Evolutionary conservation across 495 filamentous ascomycete genomes (phyloP).

Genomic region (Diplogelasinospora grovesii): DNA sequence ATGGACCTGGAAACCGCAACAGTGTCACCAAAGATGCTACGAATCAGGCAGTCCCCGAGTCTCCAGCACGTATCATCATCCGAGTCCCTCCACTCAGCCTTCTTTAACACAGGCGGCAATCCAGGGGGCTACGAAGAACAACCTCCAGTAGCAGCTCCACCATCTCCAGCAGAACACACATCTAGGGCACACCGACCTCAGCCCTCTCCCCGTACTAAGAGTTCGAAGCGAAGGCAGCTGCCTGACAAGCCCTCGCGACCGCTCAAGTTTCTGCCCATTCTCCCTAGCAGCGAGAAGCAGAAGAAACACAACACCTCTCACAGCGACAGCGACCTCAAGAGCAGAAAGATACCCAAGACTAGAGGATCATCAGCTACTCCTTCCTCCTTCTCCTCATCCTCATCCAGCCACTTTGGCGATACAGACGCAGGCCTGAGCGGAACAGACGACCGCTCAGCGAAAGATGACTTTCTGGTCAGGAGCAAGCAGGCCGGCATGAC

Average conservation of each 20-base stretch:
- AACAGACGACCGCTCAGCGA: slow-evolving; percentile 13
- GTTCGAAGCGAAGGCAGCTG: slow-evolving; percentile 29
- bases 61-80: slow-evolving; percentile 23
- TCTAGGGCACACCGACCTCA: not conserved
- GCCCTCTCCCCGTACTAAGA: slow-evolving; percentile 8
- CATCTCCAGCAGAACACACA: too few relatives aligned
- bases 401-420: not conserved
- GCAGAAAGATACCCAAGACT: too few relatives aligned
- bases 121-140: too few relatives aligned
- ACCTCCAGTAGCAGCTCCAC: too few relatives aligned
- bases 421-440: not conserved
- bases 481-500: slow-evolving; percentile 60
- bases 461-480: slow-evolving; percentile 59
- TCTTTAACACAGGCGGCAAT: too few relatives aligned
- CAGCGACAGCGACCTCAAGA: too few relatives aligned
- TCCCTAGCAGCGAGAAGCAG: not conserved
- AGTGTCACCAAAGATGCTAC: slow-evolving; percentile 33
- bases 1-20: slow-evolving; percentile 8
- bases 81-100: slow-evolving; percentile 26
- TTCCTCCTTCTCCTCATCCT: too few relatives aligned
- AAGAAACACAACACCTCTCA: slow-evolving; percentile 2
- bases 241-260: slow-evolving; percentile 19
- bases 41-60: slow-evolving; percentile 25
- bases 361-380: too few relatives aligned
- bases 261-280: not conserved